Evolutionary conservation across 2,329 filamentous ascomycete species (phyloP).

Genomic region (Fusarium sp.): DNA sequence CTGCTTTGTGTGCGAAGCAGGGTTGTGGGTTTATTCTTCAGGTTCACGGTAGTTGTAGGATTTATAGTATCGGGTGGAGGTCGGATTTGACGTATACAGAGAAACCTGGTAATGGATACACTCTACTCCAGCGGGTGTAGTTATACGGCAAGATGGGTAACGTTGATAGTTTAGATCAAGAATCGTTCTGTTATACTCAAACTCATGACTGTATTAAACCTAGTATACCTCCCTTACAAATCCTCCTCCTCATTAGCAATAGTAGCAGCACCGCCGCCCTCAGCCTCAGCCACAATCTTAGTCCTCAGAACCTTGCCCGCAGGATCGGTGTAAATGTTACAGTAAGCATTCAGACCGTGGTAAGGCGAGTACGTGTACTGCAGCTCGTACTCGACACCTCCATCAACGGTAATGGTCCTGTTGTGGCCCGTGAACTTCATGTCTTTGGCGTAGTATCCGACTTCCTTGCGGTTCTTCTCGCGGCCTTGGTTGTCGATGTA

Average conservation of each 20-base stretch:
- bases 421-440: constrained; percentile 30
- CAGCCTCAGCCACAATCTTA: constrained; percentile 28
- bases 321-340: constrained; percentile 23
- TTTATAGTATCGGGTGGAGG: too few species aligned
- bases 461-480: constrained; percentile 22
- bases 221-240: neutral
- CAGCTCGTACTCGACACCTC: constrained; percentile 11
- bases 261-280: constrained; percentile 25
- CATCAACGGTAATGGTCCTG: constrained; percentile 6
- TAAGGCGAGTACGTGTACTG: constrained; percentile 28
- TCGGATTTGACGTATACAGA: too few species aligned
- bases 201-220: neutral
- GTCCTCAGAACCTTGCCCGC: constrained; percentile 23
- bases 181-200: neutral
- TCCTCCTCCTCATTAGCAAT: constrained; percentile 23
- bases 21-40: too few species aligned
- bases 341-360: constrained; percentile 20
- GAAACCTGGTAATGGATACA: neutral
- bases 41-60: too few species aligned
- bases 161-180: too few species aligned
- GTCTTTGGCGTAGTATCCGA: constrained; percentile 26
- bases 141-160: neutral
- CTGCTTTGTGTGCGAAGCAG: too few species aligned
- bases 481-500: constrained; percentile 22
- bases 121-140: neutral